Base-by-base conservation (phyloP, 441 rosid species). In the Gossypium trilobum region DNA sequence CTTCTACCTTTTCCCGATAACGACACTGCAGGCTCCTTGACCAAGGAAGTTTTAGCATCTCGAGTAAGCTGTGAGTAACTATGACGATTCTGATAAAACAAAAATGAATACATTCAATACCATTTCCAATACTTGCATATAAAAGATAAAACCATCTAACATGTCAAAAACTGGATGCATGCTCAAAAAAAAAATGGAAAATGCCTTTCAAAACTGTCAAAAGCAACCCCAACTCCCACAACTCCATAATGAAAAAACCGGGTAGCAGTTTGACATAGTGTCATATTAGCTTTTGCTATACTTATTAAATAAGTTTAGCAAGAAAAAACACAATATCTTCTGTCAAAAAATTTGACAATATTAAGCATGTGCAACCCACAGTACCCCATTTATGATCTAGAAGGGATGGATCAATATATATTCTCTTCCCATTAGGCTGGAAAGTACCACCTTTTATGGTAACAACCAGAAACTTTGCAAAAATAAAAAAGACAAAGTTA, bases 11-110 rank as follows among this genome's bases (percentile, higher is more conserved):
- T 90, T 67, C 87, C 83, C 71, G 79, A 73, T 63, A 48, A 58
- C 64, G 46, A 7, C 77, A 19, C 33, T 42, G 88, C 56, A 75
- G 85, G 78, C 44, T 85, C 90, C 81, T 79, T 87, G 22, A 74
- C 73, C 0, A 58, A 27, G 20, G 84, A 73, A 63, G 63, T 70
- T 68, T 87, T 88, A 16, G 73, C 52, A 71, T 85, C 94, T 73
- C 83, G 85, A 69, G 73, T 61, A 68, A 90, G 81, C 50, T 87
- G 91, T 72, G 87, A 74, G 83, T 80, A 92, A 80, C 73, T 88
- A 73, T 82, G 93, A 64, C 97, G 95, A 73, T 90, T 92, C 99
- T 94, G 92, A 78, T 31, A 31, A 62, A 82, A 78, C 61, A 36
- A 59, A 42, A 65, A 33, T n/a, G n/a, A 19, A 44, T n/a, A 46